Conservation (phyloP, 345 rosid species). For the Syzygium aromaticum region DNA sequence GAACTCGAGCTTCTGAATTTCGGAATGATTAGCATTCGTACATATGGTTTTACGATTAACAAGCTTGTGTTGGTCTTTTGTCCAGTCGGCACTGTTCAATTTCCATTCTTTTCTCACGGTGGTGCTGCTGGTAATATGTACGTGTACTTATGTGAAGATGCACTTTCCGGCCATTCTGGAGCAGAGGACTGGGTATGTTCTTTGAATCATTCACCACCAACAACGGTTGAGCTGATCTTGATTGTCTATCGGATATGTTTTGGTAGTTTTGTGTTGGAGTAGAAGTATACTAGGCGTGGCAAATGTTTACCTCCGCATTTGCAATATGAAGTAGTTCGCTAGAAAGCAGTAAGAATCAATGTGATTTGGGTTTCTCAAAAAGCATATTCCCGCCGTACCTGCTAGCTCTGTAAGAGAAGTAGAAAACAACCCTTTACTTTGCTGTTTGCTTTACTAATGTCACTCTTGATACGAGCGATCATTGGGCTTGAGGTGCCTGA, state of each 20-base stretch:
- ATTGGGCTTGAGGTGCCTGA: not conserved
- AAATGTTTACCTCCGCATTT: not conserved
- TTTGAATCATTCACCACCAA: not conserved
- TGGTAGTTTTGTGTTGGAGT: not conserved
- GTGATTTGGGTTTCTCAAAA: not conserved
- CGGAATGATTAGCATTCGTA: not conserved
- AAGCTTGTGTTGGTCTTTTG: not conserved
- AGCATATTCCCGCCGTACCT: not conserved
- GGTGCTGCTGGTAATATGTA: slow-evolving; percentile 82
- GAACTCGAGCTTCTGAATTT: not conserved
- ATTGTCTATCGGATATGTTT: not conserved
- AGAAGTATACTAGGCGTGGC: not conserved
- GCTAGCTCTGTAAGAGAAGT: not conserved
- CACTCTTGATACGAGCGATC: not conserved
- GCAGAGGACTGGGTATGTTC: slow-evolving; percentile 77
- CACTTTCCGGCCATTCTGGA: slow-evolving; percentile 93
- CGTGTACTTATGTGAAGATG: slow-evolving; percentile 89
- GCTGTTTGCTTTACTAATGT: not conserved
- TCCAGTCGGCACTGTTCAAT: slow-evolving; percentile 90
- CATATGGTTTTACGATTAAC: not conserved
- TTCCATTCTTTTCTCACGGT: slow-evolving; percentile 88
- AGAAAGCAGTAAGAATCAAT: not conserved
- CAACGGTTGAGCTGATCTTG: not conserved
- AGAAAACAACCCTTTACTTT: not conserved
- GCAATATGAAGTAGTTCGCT: not conserved